phyloP scores from a whole-genome alignment of 371 early-diverging fungal species.

The Sporodiniella umbellata region DNA sequence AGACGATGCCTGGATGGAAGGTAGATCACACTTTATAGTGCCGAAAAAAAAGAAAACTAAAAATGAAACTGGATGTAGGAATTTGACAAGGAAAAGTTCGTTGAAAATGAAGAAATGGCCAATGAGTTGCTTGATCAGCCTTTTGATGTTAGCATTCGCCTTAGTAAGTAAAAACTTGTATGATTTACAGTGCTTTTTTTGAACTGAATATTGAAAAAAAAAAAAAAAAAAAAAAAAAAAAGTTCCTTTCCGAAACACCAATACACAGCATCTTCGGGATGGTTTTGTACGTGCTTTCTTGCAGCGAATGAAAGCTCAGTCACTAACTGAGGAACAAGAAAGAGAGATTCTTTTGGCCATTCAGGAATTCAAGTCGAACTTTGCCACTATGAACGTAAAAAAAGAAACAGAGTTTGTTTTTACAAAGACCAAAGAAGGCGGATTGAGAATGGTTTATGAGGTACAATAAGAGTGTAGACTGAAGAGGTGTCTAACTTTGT shows the following conservation, averaged over 20 bases:
- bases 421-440: slow-evolving; percentile 58
- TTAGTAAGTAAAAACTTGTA: slow-evolving; percentile 23
- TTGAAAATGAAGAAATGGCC: slow-evolving; percentile 31
- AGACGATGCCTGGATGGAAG: slow-evolving; percentile 31
- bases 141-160: slow-evolving; percentile 41
- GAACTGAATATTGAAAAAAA: no score
- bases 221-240: not conserved
- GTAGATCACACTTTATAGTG: slow-evolving; percentile 10
- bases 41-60: no score
- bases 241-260: slow-evolving; percentile 60
- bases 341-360: slow-evolving; percentile 50
- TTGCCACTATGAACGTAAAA: slow-evolving; percentile 58
- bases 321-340: slow-evolving; percentile 41
- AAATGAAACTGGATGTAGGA: slow-evolving; percentile 10
- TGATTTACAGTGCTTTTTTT: no score
- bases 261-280: slow-evolving; percentile 70
- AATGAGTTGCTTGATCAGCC: slow-evolving; percentile 37
- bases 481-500: not conserved
- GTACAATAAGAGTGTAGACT: slow-evolving; percentile 17
- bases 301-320: slow-evolving; percentile 43
- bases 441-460: slow-evolving; percentile 55
- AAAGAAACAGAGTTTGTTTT: slow-evolving; percentile 60
- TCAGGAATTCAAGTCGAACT: slow-evolving; percentile 59
- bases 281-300: slow-evolving; percentile 64
- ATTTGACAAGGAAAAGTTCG: slow-evolving; percentile 34